Evolutionary conservation across 371 early-diverging fungal species (phyloP).

Genomic region (Apophysomyces trapeziformis): DNA sequence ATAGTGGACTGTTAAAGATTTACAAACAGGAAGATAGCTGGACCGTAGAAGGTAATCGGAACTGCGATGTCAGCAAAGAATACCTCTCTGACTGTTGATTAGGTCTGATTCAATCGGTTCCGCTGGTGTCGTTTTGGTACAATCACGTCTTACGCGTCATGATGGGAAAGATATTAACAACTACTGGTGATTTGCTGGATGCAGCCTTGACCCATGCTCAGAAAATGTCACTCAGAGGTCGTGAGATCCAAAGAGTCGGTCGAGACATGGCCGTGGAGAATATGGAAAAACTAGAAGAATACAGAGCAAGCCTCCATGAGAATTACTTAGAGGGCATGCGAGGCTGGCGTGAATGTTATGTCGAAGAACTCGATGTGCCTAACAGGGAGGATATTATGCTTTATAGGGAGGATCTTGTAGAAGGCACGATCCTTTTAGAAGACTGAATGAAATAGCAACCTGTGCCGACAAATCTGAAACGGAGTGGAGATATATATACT

Average conservation of each 20-base stretch:
- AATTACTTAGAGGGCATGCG: slow-evolving; percentile 45
- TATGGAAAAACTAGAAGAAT: slow-evolving; percentile 50
- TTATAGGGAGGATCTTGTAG: neutral
- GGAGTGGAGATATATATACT: neutral
- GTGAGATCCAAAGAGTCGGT: slow-evolving; percentile 50
- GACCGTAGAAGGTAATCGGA: slow-evolving; percentile 50
- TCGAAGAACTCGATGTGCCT: slow-evolving; percentile 17
- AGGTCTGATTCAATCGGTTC: slow-evolving; percentile 65
- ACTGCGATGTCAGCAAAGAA: neutral
- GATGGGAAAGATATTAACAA: slow-evolving; percentile 57
- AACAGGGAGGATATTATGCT: neutral
- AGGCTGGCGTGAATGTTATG: slow-evolving; percentile 39
- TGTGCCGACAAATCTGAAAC: too few species aligned
- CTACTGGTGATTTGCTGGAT: slow-evolving; percentile 63
- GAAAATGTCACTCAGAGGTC: slow-evolving; percentile 45
- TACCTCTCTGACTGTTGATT: slow-evolving; percentile 1
- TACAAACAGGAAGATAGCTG: slow-evolving; percentile 60
- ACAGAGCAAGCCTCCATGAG: slow-evolving; percentile 44
- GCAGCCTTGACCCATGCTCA: slow-evolving; percentile 56
- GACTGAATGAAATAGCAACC: neutral
- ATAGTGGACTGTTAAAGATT: slow-evolving; percentile 48
- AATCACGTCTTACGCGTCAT: slow-evolving; percentile 62
- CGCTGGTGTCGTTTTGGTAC: slow-evolving; percentile 70
- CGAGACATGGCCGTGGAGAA: slow-evolving; percentile 47
- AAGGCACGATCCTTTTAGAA: neutral